phyloP scores from a whole-genome alignment of 2,329 filamentous ascomycete genomes.

The Talaromyces sp. region DNA sequence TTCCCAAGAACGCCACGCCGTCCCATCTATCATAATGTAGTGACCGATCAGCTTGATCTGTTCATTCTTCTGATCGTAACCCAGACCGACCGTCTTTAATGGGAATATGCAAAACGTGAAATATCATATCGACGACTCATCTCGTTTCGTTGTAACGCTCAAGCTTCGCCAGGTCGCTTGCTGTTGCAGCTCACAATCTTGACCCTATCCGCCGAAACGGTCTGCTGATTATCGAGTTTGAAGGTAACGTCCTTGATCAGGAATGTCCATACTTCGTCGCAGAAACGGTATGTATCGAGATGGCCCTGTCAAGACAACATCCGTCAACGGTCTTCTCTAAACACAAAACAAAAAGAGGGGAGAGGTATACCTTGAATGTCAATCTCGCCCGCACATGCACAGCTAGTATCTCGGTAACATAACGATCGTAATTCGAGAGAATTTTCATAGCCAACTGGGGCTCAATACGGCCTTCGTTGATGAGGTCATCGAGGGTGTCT shows the following conservation, averaged over 20 bases:
- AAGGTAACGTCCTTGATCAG: slow-evolving; percentile 98
- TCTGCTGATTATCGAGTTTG: slow-evolving; percentile 82
- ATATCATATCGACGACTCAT: neutral
- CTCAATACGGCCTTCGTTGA: slow-evolving; percentile 91
- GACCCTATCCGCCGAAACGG: slow-evolving; percentile 81
- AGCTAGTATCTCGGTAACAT: slow-evolving; percentile 84
- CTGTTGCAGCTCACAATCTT: slow-evolving; percentile 99
- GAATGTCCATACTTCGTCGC: slow-evolving; percentile 99
- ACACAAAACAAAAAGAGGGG: neutral
- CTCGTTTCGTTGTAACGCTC: slow-evolving; percentile 5
- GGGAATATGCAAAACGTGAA: neutral
- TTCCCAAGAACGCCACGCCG: slow-evolving; percentile 9
- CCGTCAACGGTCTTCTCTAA: neutral
- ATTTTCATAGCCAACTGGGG: slow-evolving; percentile 99
- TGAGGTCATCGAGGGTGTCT: slow-evolving; percentile 94
- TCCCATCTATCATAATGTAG: neutral
- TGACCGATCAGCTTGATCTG: neutral
- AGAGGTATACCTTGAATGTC: slow-evolving; percentile 77
- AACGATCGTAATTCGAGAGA: slow-evolving; percentile 88
- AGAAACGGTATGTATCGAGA: slow-evolving; percentile 97
- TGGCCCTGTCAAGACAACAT: slow-evolving; percentile 63
- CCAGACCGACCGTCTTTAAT: neutral
- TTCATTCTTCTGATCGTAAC: neutral
- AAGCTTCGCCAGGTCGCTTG: slow-evolving; percentile 66
- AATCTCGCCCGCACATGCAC: slow-evolving; percentile 89